These are phyloP conservation scores for Dichomitus squalens DNA, from an alignment of 1,284 basidiomycete species.

Conservation along the genomic window DNA sequence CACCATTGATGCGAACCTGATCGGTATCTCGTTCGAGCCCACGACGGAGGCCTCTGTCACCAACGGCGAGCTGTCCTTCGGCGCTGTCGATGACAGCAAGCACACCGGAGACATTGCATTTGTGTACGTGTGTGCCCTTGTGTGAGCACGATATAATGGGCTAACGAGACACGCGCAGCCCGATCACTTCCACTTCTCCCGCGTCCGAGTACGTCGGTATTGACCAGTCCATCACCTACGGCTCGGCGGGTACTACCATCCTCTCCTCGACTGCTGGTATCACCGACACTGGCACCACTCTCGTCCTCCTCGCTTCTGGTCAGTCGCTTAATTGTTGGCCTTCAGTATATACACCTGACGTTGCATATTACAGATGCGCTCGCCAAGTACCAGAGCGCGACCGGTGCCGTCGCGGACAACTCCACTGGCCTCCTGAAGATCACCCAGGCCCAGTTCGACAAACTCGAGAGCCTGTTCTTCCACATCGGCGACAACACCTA, in stretches of 20 bases:
- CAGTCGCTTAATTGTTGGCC: not conserved
- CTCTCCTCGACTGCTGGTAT: conserved; percentile 30
- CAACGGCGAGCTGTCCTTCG: conserved; percentile 39
- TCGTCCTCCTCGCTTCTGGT: conserved; percentile 41
- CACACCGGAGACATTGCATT: conserved; percentile 40
- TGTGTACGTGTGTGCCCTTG: not conserved
- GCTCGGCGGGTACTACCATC: conserved; percentile 26
- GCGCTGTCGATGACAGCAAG: conserved; percentile 48
- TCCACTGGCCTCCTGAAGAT: conserved; percentile 29
- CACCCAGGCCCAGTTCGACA: conserved; percentile 23
- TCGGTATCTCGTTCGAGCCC: conserved; percentile 54
- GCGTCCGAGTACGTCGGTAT: conserved; percentile 55
- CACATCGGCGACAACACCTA: not conserved
- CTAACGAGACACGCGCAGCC: conserved; percentile 31
- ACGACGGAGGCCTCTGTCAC: conserved; percentile 35
- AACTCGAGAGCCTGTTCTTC: conserved; percentile 27
- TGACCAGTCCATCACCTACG: conserved; percentile 49
- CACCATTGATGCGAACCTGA: conserved; percentile 29
- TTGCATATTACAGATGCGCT: not conserved
- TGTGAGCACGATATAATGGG: no score
- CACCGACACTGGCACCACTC: conserved; percentile 32
- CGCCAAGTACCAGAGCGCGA: conserved; percentile 22
- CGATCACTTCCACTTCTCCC: conserved; percentile 48
- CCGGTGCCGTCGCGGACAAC: conserved; percentile 24
- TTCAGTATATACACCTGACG: not conserved